Percentiles rank a stretch among this genome's conserved stretches.
Conservation (phyloP, 129 eudicot genomes). For the Smallanthus sonchifolius region DNA sequence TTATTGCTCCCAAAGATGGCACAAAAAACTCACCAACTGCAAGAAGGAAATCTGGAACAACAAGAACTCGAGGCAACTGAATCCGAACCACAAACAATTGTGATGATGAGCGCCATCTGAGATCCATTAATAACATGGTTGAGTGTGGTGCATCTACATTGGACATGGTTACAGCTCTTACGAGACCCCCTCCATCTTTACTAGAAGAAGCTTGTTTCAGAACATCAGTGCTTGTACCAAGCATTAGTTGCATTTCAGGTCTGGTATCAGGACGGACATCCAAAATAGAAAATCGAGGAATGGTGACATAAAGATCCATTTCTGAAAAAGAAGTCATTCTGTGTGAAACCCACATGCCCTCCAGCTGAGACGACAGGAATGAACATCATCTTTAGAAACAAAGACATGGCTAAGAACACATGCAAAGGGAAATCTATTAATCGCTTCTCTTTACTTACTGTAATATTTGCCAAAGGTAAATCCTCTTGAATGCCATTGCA, state of each 20-base stretch:
- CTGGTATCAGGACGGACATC: conserved; percentile 82
- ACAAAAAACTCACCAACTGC: conserved; percentile 88
- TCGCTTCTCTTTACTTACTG: conserved; percentile 48
- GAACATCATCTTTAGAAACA: not conserved
- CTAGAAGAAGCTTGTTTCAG: conserved; percentile 42
- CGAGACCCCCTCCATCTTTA: conserved; percentile 37
- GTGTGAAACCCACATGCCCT: conserved; percentile 90
- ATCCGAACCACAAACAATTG: conserved; percentile 75
- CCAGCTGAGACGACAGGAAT: conserved; percentile 51
- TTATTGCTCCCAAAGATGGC: conserved; percentile 81
- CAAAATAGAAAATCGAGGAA: conserved; percentile 70
- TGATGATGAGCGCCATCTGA: conserved; percentile 72
- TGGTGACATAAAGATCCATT: conserved; percentile 80
- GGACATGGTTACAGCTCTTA: conserved; percentile 36
- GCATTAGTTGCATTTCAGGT: conserved; percentile 98
- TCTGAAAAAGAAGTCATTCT: conserved; percentile 92
- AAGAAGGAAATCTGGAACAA: conserved; percentile 95
- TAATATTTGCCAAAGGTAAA: conserved; percentile 71
- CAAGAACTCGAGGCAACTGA: conserved; percentile 93
- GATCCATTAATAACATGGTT: conserved; percentile 89
- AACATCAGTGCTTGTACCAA: conserved; percentile 77
- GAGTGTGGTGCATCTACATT: conserved; percentile 54
- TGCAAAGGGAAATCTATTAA: not conserved
- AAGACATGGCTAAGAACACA: not conserved
- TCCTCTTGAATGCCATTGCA: conserved; percentile 77